Evolutionary conservation across 2,329 filamentous ascomycete species (phyloP).

Genomic region (Parastagonospora nodorum): DNA sequence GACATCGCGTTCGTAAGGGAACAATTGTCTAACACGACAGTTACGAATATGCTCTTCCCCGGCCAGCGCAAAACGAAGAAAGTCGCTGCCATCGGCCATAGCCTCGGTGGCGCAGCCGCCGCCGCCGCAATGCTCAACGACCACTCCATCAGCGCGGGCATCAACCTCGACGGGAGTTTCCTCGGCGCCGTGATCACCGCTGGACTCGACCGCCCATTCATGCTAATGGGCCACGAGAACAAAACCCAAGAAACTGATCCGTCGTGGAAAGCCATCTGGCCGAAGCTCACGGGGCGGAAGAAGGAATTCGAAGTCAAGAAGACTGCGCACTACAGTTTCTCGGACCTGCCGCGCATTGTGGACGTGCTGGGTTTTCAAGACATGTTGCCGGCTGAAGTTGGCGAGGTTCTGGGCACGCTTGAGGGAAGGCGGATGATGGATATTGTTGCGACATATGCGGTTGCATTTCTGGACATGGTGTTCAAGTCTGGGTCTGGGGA

Average conservation of each 20-base stretch:
- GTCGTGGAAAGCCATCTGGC: conserved; percentile 32
- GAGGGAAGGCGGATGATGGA: conserved; percentile 27
- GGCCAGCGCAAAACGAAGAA: conserved; percentile 3
- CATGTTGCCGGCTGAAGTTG: conserved; percentile 18
- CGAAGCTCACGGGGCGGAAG: conserved; percentile 30
- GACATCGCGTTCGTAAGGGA: conserved; percentile 29
- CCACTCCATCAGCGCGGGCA: conserved; percentile 27
- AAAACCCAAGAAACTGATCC: conserved; percentile 35
- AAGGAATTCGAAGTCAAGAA: conserved; percentile 31
- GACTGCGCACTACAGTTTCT: conserved; percentile 35
- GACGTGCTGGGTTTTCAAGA: conserved; percentile 21
- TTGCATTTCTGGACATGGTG: conserved; percentile 25
- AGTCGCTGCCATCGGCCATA: conserved; percentile 41
- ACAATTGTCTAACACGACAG: conserved; percentile 19
- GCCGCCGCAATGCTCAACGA: conserved; percentile 18
- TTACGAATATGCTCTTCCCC: conserved; percentile 13
- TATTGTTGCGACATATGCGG: conserved; percentile 24
- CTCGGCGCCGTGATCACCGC: conserved; percentile 24
- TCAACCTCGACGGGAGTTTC: conserved; percentile 46
- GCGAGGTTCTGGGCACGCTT: conserved; percentile 25
- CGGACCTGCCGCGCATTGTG: conserved; percentile 26
- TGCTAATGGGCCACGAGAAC: conserved; percentile 34
- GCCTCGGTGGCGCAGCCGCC: conserved; percentile 43
- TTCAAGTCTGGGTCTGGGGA: conserved; percentile 19
- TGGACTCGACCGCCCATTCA: conserved; percentile 24